Base-by-base conservation (phyloP, 192 early-diverging fungal genomes). In the Umbelopsis sp. region DNA sequence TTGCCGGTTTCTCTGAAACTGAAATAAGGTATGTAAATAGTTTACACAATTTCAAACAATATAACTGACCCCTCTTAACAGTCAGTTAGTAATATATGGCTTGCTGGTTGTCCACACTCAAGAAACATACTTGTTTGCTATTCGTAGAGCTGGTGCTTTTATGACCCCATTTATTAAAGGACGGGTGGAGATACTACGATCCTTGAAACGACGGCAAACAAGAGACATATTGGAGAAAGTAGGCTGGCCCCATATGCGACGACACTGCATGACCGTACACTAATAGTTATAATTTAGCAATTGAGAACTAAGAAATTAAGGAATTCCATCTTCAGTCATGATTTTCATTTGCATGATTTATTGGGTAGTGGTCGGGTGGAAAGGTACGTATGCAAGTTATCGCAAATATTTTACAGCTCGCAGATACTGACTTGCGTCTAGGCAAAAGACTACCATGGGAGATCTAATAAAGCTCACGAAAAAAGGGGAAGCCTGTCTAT, bases 351-450 rank as follows among this genome's bases (percentile, higher is more conserved):
- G 16, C 83, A 84, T 65, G 83, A 84, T 61, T 46, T 84, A 45
- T 64, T 84, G 10, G 83, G 83, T 13, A 84, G 80, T 75, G 83
- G 83, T 12, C 73, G 83, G 13, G 83, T 78, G n/a, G 76, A 80
- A 65, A 78, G 75, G 83, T 84, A 74, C 65, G 13, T 41, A 3
- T 74, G 6, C n/a, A 12, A 37, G 7, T 33, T 52, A 18, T 20
- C 27, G 22, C 46, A 33, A 27, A 6, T 49, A 12, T 18, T 21
- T 9, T 18, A 65, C 35, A 35, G 11, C 27, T 15, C 10, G 55
- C 4, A 49, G 35, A 18, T 18, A 30, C 11, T 4, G 20, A 11
- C 33, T n/a, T 44, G n/a, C 53, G 10, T 5, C 20, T 33, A 78
- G 75, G 50, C 64, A 75, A 35, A 66, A 51, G 18, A 81, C 78